phyloP scores from a whole-genome alignment of 352 stramenopile species.

The Pythium brachiatum region DNA sequence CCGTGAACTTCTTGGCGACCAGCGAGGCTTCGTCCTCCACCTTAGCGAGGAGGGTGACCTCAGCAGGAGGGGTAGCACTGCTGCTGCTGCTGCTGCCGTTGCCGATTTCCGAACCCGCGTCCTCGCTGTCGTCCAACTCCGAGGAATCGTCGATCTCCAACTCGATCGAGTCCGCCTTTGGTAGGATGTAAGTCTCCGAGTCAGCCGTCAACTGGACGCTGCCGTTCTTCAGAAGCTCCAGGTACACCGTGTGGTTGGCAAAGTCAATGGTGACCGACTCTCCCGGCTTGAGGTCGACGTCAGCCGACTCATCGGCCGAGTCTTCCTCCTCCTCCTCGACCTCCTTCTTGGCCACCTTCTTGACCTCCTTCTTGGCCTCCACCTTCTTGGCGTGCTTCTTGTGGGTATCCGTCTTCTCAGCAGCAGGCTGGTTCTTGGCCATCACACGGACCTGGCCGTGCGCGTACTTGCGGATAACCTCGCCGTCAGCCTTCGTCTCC shows the following conservation, averaged over 20 bases:
- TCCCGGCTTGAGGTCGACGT: constrained; percentile 8
- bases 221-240: constrained; percentile 21
- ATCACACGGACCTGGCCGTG: constrained; percentile 50
- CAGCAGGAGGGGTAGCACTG: neutral
- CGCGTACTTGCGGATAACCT: constrained; percentile 50
- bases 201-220: constrained; percentile 15
- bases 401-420: constrained; percentile 16
- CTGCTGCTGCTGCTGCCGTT: neutral
- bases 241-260: constrained; percentile 6
- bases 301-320: constrained; percentile 1
- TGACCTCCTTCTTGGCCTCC: constrained; percentile 11
- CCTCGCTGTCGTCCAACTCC: neutral
- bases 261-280: constrained; percentile 18
- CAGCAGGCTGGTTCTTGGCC: constrained; percentile 18
- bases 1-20: constrained; percentile 38
- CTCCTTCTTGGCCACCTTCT: constrained; percentile 17
- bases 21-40: constrained; percentile 23
- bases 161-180: constrained; percentile 12
- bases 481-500: constrained; percentile 26
- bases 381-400: constrained; percentile 21
- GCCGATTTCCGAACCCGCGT: neutral
- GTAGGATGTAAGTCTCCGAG: constrained; percentile 4
- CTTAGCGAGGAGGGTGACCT: neutral
- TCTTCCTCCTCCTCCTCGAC: neutral
- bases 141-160: constrained; percentile 7